Conservation (phyloP, 352 stramenopile genomes). For the Stramenopiles sp. region DNA sequence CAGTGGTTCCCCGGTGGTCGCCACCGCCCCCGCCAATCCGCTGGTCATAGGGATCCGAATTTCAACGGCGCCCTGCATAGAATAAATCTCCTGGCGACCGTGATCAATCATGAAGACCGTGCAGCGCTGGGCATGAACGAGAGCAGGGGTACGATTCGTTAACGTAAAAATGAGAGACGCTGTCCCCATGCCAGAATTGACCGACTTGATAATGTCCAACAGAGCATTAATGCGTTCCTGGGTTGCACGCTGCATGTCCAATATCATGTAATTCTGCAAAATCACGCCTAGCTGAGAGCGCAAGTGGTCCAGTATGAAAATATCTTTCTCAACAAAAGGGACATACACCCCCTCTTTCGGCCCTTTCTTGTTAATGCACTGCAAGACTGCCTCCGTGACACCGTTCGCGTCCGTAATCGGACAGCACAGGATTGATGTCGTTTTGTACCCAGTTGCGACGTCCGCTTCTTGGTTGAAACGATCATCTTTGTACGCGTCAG, state of each 20-base stretch:
- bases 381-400: background rate
- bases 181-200: slow-evolving; percentile 63
- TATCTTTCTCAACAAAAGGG: background rate
- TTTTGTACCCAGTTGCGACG: slow-evolving; percentile 55
- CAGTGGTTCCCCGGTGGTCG: slow-evolving; percentile 39
- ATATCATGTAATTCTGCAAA: background rate
- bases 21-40: slow-evolving; percentile 51
- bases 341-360: background rate
- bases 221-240: slow-evolving; percentile 20
- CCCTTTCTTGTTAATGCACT: background rate
- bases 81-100: slow-evolving; percentile 61
- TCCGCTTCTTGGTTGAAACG: slow-evolving; percentile 20
- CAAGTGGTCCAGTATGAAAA: background rate
- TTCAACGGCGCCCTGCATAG: slow-evolving; percentile 57
- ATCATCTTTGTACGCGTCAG: slow-evolving; percentile 22
- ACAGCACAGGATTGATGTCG: slow-evolving; percentile 64
- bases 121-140: slow-evolving; percentile 62
- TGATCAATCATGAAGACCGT: slow-evolving; percentile 76
- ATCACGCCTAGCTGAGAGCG: background rate
- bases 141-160: slow-evolving; percentile 51
- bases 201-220: slow-evolving; percentile 60
- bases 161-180: slow-evolving; percentile 71
- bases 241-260: background rate
- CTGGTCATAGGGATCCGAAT: slow-evolving; percentile 60
- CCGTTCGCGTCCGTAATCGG: slow-evolving; percentile 33